phyloP scores from a whole-genome alignment of 2,329 filamentous ascomycete genomes.

The Erysiphe pulchra region DNA sequence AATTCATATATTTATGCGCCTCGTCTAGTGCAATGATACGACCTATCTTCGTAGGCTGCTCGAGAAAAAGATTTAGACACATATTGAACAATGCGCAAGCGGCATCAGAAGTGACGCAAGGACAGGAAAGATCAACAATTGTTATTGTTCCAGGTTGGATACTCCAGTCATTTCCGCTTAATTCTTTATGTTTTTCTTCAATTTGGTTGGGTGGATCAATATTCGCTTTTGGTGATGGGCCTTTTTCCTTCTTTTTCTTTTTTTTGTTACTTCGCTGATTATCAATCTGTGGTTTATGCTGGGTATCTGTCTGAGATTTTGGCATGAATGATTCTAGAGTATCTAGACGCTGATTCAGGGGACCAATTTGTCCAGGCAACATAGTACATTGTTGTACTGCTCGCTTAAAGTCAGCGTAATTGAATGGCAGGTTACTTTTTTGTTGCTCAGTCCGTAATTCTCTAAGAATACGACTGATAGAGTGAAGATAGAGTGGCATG shows the following conservation, averaged over 20 bases:
- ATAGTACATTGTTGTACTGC: constrained; percentile 13
- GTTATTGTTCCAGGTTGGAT: constrained; percentile 15
- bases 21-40: constrained; percentile 48
- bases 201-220: background rate
- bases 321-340: constrained; percentile 22
- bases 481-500: constrained; percentile 4
- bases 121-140: constrained; percentile 48
- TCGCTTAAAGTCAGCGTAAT: constrained; percentile 19
- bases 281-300: no score
- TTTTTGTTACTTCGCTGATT: no score
- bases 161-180: constrained; percentile 7
- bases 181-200: background rate
- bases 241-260: no score
- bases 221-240: background rate
- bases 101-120: constrained; percentile 37
- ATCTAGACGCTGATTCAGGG: constrained; percentile 32
- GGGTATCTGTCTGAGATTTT: background rate
- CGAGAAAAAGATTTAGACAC: constrained; percentile 37
- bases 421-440: constrained; percentile 12
- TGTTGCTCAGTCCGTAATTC: constrained; percentile 2
- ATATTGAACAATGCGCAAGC: constrained; percentile 53
- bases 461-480: constrained; percentile 4
- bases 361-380: constrained; percentile 24
- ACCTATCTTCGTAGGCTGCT: constrained; percentile 20
- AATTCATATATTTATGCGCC: constrained; percentile 51